Conservation (phyloP, 768 basidiomycete species). For the Boletus rubescentipes region DNA sequence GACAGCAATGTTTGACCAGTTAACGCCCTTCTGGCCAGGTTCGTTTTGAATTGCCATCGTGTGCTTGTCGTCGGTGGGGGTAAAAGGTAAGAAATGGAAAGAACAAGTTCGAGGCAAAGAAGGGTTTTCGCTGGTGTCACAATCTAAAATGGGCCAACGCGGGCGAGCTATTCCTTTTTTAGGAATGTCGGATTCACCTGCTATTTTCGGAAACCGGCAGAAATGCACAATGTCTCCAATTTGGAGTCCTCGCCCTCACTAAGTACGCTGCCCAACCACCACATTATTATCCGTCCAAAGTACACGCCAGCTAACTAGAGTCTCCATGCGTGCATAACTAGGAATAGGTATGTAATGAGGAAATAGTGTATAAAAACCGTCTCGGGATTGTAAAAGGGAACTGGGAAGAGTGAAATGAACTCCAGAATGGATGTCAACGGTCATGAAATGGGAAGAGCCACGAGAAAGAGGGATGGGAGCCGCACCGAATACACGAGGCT, state of each 20-base stretch:
- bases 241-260: no score
- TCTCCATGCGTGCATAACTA: slow-evolving; percentile 25
- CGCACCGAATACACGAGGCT: slow-evolving; percentile 39
- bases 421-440: slow-evolving; percentile 17
- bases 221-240: no score
- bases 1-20: slow-evolving; percentile 94
- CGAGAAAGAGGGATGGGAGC: slow-evolving; percentile 26
- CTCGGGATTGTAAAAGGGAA: slow-evolving; percentile 1
- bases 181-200: background rate
- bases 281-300: slow-evolving; percentile 16
- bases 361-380: slow-evolving; percentile 29
- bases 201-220: slow-evolving; percentile 1
- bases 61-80: slow-evolving; percentile 17
- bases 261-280: background rate
- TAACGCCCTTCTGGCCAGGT: slow-evolving; percentile 89
- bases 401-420: background rate
- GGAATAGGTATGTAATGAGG: slow-evolving; percentile 26
- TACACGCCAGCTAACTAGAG: slow-evolving; percentile 24
- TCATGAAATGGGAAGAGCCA: slow-evolving; percentile 13
- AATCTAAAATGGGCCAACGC: slow-evolving; percentile 9
- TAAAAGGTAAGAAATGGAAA: slow-evolving; percentile 12
- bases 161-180: slow-evolving; percentile 1
- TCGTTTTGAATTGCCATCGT: slow-evolving; percentile 80
- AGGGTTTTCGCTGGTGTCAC: background rate
- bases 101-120: slow-evolving; percentile 2